Evolutionary conservation across 2,329 filamentous ascomycete species (phyloP), one percentile per base, ranked within the genome.

Genomic region (Knufia petricola): DNA sequence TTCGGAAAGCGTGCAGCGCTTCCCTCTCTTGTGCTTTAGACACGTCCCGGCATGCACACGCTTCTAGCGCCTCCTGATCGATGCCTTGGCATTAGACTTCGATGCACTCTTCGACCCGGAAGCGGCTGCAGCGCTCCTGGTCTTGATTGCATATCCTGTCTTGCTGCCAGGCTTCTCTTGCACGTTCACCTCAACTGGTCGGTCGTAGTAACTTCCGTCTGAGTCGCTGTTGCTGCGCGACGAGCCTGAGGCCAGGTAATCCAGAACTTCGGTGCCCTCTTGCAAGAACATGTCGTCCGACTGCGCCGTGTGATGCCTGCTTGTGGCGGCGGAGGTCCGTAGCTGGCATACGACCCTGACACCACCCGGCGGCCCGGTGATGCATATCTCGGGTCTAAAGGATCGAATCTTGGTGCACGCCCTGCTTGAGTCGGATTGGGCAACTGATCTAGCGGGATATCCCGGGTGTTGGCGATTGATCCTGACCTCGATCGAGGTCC

Each of bases 401-500:
- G 60, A 30, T 61, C 56, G 40, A 57, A 58, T 24, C 57, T 53
- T 30, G 57, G 55, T 34, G 53, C 55, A 19, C 54, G 52, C 13
- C 45, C 64, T 59, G 67, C 54, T 50, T 62, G 62, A 24, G 59
- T 54, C 31, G 57, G 54, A 26, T 65, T 63, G 9, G 59, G 59
- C 20, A 56, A 48, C 42, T 59, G 63, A 21, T 65, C 64, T 28
- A 58, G 37, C 2, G 61, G 50, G 41, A 64, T 64, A 13, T 63
- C 59, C 17, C 59, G 56, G 17, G 58, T 51, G 43, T 54, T 61
- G 15, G 61, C 70, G 53, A 59, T 60, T 21, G 63, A 67, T 53
- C 59, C 60, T 21, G 63, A 67, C 44, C 60, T 69, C 49, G 58
- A 62, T 49, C 71, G 66, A 57, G 64, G 63, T 36, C 61, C 66